Evolutionary conservation across 441 rosid genomes (phyloP).

Genomic region (Populus tomentosa): DNA sequence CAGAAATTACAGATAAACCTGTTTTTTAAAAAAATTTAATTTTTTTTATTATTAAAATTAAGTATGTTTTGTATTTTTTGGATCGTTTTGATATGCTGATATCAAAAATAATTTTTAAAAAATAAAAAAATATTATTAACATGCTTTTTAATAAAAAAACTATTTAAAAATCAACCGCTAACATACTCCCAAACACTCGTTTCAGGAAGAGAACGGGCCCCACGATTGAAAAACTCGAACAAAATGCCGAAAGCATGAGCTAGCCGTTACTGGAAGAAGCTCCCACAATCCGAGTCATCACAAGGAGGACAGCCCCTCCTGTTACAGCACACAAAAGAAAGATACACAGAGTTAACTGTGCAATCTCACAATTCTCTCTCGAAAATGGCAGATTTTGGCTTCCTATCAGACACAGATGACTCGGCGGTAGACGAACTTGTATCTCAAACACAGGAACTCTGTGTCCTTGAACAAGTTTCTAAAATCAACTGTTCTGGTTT

Average conservation of each 20-base stretch:
- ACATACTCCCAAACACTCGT: too few relatives aligned
- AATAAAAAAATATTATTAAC: too few relatives aligned
- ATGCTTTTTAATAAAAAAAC: too few relatives aligned
- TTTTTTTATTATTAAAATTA: too few relatives aligned
- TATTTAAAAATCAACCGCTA: too few relatives aligned
- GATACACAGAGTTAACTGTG: not conserved
- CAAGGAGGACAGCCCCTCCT: too few relatives aligned
- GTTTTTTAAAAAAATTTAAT: too few relatives aligned
- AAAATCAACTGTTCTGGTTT: conserved; percentile 63
- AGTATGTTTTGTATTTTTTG: too few relatives aligned
- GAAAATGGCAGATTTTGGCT: conserved; percentile 57
- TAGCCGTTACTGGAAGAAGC: conserved; percentile 42
- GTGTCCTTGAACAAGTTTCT: conserved; percentile 68
- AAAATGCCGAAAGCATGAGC: conserved; percentile 30
- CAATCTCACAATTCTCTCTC: not conserved
- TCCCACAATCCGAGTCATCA: too few relatives aligned
- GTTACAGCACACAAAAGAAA: not conserved
- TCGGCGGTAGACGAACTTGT: conserved; percentile 71
- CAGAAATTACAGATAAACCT: too few relatives aligned
- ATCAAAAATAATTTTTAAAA: too few relatives aligned
- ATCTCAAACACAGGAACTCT: conserved; percentile 64
- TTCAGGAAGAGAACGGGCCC: conserved; percentile 1
- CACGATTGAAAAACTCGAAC: not conserved
- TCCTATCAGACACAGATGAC: conserved; percentile 69
- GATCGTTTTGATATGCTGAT: too few relatives aligned